Percentiles rank a stretch among this genome's conserved stretches.
Conservation (phyloP, 176 grass and related monocot genomes). For the Chloris gayana region DNA sequence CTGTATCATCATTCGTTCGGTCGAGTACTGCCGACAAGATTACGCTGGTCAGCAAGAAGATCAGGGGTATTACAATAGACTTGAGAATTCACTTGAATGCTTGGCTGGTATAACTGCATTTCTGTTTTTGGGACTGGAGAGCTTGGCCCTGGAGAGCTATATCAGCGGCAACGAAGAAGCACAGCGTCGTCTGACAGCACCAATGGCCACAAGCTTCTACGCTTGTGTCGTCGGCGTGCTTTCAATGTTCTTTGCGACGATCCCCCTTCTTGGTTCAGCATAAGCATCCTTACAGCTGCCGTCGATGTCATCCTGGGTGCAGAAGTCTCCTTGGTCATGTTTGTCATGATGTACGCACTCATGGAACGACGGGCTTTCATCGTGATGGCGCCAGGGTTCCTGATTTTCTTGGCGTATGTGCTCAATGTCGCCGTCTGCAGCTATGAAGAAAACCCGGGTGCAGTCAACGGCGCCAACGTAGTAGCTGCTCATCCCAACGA, state of each 20-base stretch:
- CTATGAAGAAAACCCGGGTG: accelerated
- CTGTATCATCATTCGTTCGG: not conserved
- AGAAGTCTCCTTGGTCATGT: not conserved
- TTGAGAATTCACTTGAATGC: conserved; percentile 13
- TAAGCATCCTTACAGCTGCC: not conserved
- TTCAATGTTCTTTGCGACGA: not conserved
- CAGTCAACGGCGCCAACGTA: too few relatives aligned
- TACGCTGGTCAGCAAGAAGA: not conserved
- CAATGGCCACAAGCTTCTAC: not conserved
- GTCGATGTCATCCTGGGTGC: not conserved
- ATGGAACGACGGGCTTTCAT: not conserved
- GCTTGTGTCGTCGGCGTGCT: not conserved
- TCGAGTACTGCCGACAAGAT: not conserved
- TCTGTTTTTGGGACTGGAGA: conserved; percentile 13
- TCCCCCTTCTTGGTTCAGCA: not conserved
- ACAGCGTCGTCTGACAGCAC: not conserved
- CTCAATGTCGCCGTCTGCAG: too few relatives aligned
- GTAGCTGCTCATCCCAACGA: too few relatives aligned
- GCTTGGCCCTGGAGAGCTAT: conserved; percentile 9
- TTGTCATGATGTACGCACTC: not conserved
- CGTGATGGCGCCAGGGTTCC: not conserved
- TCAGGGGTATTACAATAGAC: not conserved
- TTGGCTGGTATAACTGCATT: not conserved
- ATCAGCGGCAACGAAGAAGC: not conserved
- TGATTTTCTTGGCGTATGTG: not conserved